phyloP scores from a whole-genome alignment of 1,284 basidiomycete species.

The Termitomyces sp. region DNA sequence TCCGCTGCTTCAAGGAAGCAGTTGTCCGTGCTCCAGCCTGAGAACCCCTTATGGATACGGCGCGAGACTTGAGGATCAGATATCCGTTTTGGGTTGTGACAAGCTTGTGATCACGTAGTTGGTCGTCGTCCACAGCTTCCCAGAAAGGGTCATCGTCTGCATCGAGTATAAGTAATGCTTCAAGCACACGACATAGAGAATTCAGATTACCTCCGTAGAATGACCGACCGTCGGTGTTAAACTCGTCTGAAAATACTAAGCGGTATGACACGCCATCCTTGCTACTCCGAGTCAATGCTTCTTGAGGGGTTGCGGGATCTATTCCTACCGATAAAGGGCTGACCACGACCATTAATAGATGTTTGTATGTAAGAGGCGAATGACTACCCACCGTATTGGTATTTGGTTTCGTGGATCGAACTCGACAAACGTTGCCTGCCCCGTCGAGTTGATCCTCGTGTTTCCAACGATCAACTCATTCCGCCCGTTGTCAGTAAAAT shows the following conservation, averaged over 20 bases:
- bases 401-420: conserved; percentile 16
- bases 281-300: conserved; percentile 5
- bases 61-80: background rate
- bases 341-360: background rate
- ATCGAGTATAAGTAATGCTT: background rate
- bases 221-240: conserved; percentile 21
- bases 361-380: background rate
- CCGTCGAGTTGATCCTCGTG: conserved; percentile 31
- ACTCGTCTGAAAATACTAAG: conserved; percentile 22
- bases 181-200: background rate
- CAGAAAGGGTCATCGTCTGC: background rate
- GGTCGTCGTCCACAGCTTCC: background rate
- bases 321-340: conserved; percentile 2
- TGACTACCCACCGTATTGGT: conserved; percentile 8
- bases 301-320: conserved; percentile 15
- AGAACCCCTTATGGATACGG: background rate
- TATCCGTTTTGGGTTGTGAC: conserved; percentile 12
- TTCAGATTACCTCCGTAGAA: conserved; percentile 25
- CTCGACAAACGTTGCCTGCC: conserved; percentile 24
- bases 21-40: background rate
- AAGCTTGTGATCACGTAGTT: background rate
- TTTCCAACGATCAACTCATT: conserved; percentile 27
- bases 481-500: conserved; percentile 18
- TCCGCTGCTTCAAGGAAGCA: conserved; percentile 2
- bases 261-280: conserved; percentile 13